Conservation (phyloP, 192 early-diverging fungal genomes). For the Rhizophagus sp. region DNA sequence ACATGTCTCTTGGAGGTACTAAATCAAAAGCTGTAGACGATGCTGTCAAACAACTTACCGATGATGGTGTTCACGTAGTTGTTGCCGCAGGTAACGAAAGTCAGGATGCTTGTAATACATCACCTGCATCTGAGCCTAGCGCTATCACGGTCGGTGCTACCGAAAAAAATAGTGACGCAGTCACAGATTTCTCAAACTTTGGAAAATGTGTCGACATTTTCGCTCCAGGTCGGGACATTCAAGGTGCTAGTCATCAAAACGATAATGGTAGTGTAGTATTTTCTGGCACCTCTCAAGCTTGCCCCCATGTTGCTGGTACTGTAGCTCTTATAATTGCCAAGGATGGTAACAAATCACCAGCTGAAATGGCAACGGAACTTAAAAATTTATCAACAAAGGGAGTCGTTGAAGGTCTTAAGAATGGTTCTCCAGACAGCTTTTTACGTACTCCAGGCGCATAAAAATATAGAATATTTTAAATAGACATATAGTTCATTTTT, state of each 20-base stretch:
- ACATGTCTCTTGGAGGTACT: conserved; percentile 48
- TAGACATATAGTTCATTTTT: too few relatives aligned
- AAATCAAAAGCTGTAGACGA: conserved; percentile 46
- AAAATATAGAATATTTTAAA: too few relatives aligned
- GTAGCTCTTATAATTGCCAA: conserved; percentile 52
- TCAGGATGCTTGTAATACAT: conserved; percentile 64
- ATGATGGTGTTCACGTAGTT: conserved; percentile 65
- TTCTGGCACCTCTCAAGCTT: conserved; percentile 89
- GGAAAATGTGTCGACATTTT: conserved; percentile 95
- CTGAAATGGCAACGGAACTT: neutral
- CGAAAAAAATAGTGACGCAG: conserved; percentile 66
- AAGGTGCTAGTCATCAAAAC: conserved; percentile 57
- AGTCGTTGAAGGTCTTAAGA: neutral
- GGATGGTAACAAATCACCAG: neutral
- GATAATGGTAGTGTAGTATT: conserved; percentile 74
- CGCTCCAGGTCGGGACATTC: conserved; percentile 78
- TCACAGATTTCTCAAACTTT: conserved; percentile 80
- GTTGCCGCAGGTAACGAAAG: conserved; percentile 76
- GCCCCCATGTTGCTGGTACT: conserved; percentile 85
- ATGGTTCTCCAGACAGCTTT: neutral
- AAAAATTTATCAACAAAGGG: neutral
- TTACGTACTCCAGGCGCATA: neutral
- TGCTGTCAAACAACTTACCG: conserved; percentile 50
- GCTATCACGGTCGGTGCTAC: conserved; percentile 85
- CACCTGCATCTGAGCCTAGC: conserved; percentile 46